Base-by-base conservation (phyloP, 2,329 filamentous ascomycete genomes). In the Trichoderma polysporum region DNA sequence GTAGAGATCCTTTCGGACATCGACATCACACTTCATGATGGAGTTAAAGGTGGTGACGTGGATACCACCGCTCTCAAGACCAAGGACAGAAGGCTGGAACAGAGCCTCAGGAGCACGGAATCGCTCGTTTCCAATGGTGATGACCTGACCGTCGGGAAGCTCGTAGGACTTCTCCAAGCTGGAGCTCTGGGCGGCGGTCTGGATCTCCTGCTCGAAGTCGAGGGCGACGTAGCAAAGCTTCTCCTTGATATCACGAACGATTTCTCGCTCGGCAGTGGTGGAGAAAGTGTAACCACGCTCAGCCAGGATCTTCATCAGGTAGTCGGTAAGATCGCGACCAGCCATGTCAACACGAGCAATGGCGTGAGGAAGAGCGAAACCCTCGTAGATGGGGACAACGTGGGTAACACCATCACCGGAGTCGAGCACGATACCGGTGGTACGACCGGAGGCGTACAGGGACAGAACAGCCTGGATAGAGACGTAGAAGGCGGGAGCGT, bases 1-100 rank as follows among this genome's bases (percentile, higher is more conserved):
- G 85, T 99, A 99, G 75, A 99, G 90, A 84, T 98, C 95, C 91
- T 98, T 98, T 88, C 95, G 92, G 85, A 99, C 95, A 83, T 99
- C 95, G 83, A 99, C 94, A 85, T 99, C 95, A 84, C 95, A 98
- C 92, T 99, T 99, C 93, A 98, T 98, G 91, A 99, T 97, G 79
- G 95, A 98, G 91, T 98, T 98, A 92, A 97, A 98, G 78, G 95
- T 98, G 81, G 94, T 98, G 81, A 97, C 94, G 87, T 98, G 95
- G 85, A 99, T 98, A 85, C 95, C 95, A 80, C 94, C 94, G 83
- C 90, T 93, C 86, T 99, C 95, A 79, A 97, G 94, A 90, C 95
- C 95, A 76, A 99, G 87, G 76, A 98, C 94, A 74, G 91, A 95
- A 80, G 95, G 95, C 88, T 97, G 93, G 94, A 99, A 99, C 78